phyloP scores from a whole-genome alignment of 2,329 filamentous ascomycete species.

The Zasmidium cellare region DNA sequence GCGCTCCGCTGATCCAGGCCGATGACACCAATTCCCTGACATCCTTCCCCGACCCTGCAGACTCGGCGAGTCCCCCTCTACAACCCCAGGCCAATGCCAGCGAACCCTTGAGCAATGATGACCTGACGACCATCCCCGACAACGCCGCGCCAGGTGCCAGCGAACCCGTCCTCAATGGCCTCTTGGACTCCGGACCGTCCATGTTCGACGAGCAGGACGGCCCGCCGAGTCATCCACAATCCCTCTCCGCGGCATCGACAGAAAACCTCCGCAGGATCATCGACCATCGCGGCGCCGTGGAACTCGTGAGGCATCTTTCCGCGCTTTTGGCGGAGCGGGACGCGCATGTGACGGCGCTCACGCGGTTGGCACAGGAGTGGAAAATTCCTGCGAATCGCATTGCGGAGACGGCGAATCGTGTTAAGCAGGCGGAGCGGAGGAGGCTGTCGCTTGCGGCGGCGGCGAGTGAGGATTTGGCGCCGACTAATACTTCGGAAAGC shows the following conservation, averaged over 20 bases:
- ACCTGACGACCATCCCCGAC: not conserved
- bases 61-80: constrained; percentile 17
- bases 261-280: constrained; percentile 29
- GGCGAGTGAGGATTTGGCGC: constrained; percentile 22
- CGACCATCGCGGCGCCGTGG: constrained; percentile 32
- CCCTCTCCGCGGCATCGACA: constrained; percentile 25
- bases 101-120: not conserved
- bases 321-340: constrained; percentile 33
- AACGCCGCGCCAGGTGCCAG: not conserved
- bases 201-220: constrained; percentile 33
- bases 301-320: constrained; percentile 30
- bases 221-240: constrained; percentile 24
- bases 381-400: constrained; percentile 31
- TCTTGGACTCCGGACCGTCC: constrained; percentile 33
- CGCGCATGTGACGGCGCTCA: constrained; percentile 36
- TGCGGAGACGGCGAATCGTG: constrained; percentile 26
- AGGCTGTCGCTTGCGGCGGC: constrained; percentile 27
- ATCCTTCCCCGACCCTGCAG: constrained; percentile 32
- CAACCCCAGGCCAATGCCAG: constrained; percentile 11
- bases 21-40: constrained; percentile 32
- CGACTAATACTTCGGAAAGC: constrained; percentile 11
- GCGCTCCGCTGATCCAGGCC: constrained; percentile 16
- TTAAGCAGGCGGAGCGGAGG: constrained; percentile 31
- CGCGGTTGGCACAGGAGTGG: constrained; percentile 34
- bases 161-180: constrained; percentile 24